Evolutionary conservation across 257 asterid species (phyloP).

Genomic region (Solanum paucissectum): DNA sequence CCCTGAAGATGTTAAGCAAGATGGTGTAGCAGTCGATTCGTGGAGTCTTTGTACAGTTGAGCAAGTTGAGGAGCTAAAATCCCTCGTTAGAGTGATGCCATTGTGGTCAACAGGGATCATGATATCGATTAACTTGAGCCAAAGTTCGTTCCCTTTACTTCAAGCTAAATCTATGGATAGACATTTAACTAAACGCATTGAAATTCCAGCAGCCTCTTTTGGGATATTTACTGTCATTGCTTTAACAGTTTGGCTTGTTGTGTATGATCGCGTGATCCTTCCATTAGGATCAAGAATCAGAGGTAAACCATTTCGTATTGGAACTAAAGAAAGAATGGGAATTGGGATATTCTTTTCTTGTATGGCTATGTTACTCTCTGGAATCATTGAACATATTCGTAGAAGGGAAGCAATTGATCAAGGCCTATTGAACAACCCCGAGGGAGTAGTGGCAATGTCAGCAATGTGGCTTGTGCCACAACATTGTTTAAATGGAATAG

Average conservation of each 20-base stretch:
- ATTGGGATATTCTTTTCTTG: constrained; percentile 35
- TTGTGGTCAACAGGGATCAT: constrained; percentile 69
- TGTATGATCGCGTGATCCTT: constrained; percentile 45
- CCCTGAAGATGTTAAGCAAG: constrained; percentile 24
- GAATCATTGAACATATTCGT: constrained; percentile 36
- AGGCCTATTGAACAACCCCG: constrained; percentile 31
- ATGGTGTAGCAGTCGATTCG: constrained; percentile 19
- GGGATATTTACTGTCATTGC: constrained; percentile 32
- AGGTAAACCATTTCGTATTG: constrained; percentile 32
- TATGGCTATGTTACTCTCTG: constrained; percentile 37
- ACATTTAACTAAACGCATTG: constrained; percentile 33
- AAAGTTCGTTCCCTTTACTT: constrained; percentile 34
- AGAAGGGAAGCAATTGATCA: constrained; percentile 26
- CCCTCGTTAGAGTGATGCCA: constrained; percentile 46
- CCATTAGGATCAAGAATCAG: constrained; percentile 42
- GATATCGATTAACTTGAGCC: constrained; percentile 45
- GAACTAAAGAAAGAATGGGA: constrained; percentile 53
- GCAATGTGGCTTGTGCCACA: constrained; percentile 72
- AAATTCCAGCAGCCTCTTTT: constrained; percentile 65
- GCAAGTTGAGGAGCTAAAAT: constrained; percentile 61
- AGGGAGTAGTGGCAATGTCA: constrained; percentile 37
- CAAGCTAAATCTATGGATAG: constrained; percentile 63
- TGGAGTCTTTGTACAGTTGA: constrained; percentile 52
- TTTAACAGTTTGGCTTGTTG: constrained; percentile 33
- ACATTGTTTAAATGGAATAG: constrained; percentile 34